A percentile compares a stretch with the other conserved stretches of the same genome.
Conservation (phyloP, 768 basidiomycete species). For the Leccinum truebloodii region DNA sequence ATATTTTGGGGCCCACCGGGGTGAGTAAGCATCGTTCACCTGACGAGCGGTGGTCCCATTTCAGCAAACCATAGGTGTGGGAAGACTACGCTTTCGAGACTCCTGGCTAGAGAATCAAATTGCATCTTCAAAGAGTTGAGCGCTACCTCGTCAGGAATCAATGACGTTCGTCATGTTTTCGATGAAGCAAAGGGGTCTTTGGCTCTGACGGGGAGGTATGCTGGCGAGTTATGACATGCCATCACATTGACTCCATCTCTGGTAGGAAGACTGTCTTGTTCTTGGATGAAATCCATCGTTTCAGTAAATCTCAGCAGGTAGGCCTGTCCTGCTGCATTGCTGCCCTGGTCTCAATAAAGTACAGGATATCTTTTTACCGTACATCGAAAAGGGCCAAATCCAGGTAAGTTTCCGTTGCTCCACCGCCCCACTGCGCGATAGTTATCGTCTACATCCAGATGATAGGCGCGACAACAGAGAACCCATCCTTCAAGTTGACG, state of each 20-base stretch:
- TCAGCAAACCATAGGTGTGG: conserved; percentile 48
- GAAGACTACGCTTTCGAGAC: conserved; percentile 74
- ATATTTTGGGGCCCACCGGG: conserved; percentile 80
- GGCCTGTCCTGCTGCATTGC: neutral
- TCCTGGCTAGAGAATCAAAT: conserved; percentile 61
- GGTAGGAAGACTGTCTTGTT: conserved; percentile 71
- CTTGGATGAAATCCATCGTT: conserved; percentile 84
- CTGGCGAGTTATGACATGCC: neutral
- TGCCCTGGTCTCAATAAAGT: conserved; percentile 13
- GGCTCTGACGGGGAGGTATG: conserved; percentile 62
- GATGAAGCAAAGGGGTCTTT: conserved; percentile 74
- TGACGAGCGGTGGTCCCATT: neutral
- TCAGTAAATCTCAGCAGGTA: conserved; percentile 71
- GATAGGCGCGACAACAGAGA: conserved; percentile 87
- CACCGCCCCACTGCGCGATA: conserved; percentile 1
- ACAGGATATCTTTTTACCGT: conserved; percentile 80
- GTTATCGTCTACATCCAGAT: conserved; percentile 39
- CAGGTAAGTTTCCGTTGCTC: conserved; percentile 41
- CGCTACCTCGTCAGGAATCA: conserved; percentile 67
- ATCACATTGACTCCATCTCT: conserved; percentile 7
- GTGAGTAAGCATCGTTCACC: conserved; percentile 29
- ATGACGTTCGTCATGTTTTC: conserved; percentile 70
- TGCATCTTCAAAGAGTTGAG: conserved; percentile 75
- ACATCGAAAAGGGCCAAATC: conserved; percentile 74
- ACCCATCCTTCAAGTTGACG: conserved; percentile 83